Evolutionary conservation across 2,329 filamentous ascomycete genomes (phyloP).

Genomic region (Calonectria hawksworthii): DNA sequence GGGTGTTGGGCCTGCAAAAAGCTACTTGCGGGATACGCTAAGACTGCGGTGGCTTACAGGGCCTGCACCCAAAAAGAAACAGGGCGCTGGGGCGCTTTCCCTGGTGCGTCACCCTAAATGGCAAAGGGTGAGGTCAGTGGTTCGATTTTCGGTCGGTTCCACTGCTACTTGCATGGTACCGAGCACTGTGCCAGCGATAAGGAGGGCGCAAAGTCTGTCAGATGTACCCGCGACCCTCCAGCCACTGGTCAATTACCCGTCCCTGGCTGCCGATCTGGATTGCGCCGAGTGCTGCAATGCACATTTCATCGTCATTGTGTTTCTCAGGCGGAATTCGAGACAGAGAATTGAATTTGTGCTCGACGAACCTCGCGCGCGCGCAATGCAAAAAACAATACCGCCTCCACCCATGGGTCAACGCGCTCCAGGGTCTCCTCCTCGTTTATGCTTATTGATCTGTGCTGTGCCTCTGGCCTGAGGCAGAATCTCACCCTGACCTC

Average conservation of each 20-base stretch:
- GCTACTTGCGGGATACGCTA: slow-evolving; percentile 13
- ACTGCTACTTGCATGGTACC: slow-evolving; percentile 29
- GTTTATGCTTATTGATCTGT: slow-evolving; percentile 10
- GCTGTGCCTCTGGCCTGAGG: slow-evolving; percentile 14
- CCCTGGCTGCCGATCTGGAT: slow-evolving; percentile 3
- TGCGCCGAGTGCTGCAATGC: neutral
- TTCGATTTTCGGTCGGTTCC: slow-evolving; percentile 48
- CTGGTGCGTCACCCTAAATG: slow-evolving; percentile 26
- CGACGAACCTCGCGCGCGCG: neutral
- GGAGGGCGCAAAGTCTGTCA: neutral
- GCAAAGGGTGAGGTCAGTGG: slow-evolving; percentile 28
- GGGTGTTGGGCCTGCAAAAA: slow-evolving; percentile 9
- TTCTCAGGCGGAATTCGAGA: slow-evolving; percentile 3
- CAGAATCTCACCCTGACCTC: slow-evolving; percentile 11
- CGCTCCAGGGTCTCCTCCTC: neutral
- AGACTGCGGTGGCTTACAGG: slow-evolving; percentile 26
- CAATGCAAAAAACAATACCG: slow-evolving; percentile 3
- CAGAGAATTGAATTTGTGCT: slow-evolving; percentile 8
- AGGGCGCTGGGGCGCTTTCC: slow-evolving; percentile 37
- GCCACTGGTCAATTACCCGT: slow-evolving; percentile 3
- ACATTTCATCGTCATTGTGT: neutral
- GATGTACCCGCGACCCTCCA: slow-evolving; percentile 1
- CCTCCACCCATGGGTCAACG: neutral
- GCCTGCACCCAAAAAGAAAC: slow-evolving; percentile 40
- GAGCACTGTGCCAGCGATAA: neutral